Evolutionary conservation across 148 eudicot species (phyloP), one percentile per base, ranked within the genome.

Genomic region (Arbutus unedo): DNA sequence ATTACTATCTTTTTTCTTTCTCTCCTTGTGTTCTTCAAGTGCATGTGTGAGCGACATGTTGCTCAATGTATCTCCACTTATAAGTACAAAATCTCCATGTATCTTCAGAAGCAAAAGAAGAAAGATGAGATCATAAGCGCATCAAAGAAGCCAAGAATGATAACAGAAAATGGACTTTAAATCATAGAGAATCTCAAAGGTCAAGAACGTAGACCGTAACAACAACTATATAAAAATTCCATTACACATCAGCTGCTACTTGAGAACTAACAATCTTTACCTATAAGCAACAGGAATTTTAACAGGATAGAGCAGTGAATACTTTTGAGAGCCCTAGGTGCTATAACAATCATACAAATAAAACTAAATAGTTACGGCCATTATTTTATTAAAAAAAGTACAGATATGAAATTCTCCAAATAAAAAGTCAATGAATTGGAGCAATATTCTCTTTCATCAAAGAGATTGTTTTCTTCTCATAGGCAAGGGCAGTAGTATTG

Each of bases 41-140:
- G 91, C 97, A 87, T 91, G 89, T 0, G 91, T 88, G 11, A 94
- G 93, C 51, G 94, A 87, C 97, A 96, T 96, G 88, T 94, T 96
- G 91, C 98, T 93, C 78, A 96, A 89, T 47, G 98, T 96, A 84
- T 96, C 99, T 81, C 99, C 99, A 80, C 91, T 86, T 78, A 96
- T 85, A 80, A 96, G 99, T 60, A 96, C 78, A 73, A 96, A 96
- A 90, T 94, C 99, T 79, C 97, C 99, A 83, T 90, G 88, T 87
- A 96, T 92, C 98, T 95, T 81, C 82, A 81, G 72, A 90, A 68
- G 74, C 57, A 89, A 82, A 72, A 59, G 23, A 54, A 60, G 57
- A 76, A 72, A 70, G 21, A 82, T 55, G 19, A 70, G 57, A 76
- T 23, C 4, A 43, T 66, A 25, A 72, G 25, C 38, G 10, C 23